Evolutionary conservation across 805 yeast genomes (phyloP), one percentile per base, ranked within the genome.

Genomic region (Kuraishia cidri): DNA sequence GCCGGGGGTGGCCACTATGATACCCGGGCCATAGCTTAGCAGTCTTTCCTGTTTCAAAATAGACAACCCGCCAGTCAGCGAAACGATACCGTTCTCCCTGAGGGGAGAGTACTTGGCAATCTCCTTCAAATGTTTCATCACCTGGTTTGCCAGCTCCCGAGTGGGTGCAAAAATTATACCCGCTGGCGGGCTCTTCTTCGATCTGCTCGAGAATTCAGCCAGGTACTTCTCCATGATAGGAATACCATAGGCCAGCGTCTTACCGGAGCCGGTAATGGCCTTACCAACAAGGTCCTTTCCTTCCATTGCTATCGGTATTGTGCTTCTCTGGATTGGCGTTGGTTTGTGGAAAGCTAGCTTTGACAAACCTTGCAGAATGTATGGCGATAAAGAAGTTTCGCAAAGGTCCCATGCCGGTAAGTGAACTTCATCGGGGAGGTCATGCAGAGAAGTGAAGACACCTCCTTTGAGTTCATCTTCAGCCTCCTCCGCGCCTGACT

Each of bases 221-320:
- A 75, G 44, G 37, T 72, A 69, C 37, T 66, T 72, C 48, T 90
- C 95, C 38, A 92, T 54, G 19, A 94, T 79, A 7, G 98, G 97
- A 18, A 92, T 73, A 29, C 96, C 96, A 54, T 85, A 92, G 0
- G 98, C 99, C 37, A 88, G 62, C 0, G 98, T 92, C 52, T 92
- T 92, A 66, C 98, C 98, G 1, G 95, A 84, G 53, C 98, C 98
- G 1, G 98, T 92, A 8, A 92, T 80, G 11, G 98, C 98, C 50
- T 90, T 92, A 35, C 98, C 98, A 42, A 92, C 77, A 4, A 92
- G 72, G 56, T 92, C 97, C 23, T 65, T 67, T 5, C 88, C 94
- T 19, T 65, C 62, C 10, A 85, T 37, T 2, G 90, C 85, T 18
- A 66, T 46, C 2, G 97, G 95, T 34, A 92, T 78, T 7, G 90